Evolutionary conservation across 179 eudicot genomes (phyloP).

Genomic region (Silene noctiflora): DNA sequence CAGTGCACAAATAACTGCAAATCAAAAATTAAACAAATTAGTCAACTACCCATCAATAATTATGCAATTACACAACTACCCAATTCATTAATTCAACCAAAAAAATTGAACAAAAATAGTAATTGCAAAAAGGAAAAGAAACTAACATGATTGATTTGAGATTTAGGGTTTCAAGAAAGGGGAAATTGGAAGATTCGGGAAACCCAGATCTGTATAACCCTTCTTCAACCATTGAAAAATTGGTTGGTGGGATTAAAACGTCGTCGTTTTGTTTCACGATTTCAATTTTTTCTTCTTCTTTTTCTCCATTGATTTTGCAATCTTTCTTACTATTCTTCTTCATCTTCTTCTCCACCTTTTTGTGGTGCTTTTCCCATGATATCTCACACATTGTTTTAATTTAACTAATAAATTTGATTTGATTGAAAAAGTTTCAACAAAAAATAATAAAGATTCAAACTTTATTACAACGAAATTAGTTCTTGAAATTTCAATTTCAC

Average conservation of each 20-base stretch:
- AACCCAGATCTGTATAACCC: constrained; percentile 75
- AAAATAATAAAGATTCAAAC: background rate
- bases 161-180: constrained; percentile 55
- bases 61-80: background rate
- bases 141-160: constrained; percentile 66
- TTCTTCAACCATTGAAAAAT: constrained; percentile 72
- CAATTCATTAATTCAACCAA: constrained; percentile 14
- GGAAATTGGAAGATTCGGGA: constrained; percentile 55
- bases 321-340: background rate
- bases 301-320: background rate
- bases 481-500: background rate
- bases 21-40: constrained; percentile 6
- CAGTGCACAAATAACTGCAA: constrained; percentile 67
- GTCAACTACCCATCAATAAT: constrained; percentile 15
- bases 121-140: background rate
- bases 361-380: constrained; percentile 31
- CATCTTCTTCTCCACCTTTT: constrained; percentile 22
- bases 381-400: constrained; percentile 31
- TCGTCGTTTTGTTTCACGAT: constrained; percentile 22
- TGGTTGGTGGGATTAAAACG: constrained; percentile 47
- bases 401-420: background rate
- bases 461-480: constrained; percentile 22
- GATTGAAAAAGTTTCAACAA: background rate
- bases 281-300: constrained; percentile 2
- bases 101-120: background rate